These are phyloP conservation scores for Pinus albicaulis DNA, from an alignment of 75 land plant genomes.

Conservation along the genomic window DNA sequence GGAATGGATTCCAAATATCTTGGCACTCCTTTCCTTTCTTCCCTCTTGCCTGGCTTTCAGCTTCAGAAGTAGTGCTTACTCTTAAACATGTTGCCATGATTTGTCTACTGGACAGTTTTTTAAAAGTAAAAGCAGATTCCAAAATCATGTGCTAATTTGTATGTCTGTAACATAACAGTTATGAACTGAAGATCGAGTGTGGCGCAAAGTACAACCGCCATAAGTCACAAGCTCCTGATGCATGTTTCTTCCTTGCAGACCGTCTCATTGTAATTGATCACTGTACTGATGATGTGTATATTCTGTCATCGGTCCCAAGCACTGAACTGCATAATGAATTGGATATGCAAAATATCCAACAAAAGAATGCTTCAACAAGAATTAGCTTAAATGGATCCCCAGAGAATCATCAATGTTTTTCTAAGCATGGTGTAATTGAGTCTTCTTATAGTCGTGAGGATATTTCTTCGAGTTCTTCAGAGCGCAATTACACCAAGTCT, in stretches of 20 bases:
- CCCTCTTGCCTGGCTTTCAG: too few relatives aligned
- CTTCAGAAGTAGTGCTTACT: too few relatives aligned
- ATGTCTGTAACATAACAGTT: constrained; percentile 37
- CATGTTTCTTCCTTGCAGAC: constrained; percentile 93
- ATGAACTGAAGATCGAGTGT: constrained; percentile 94
- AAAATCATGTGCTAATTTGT: background rate
- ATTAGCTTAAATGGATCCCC: background rate
- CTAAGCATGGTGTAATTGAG: background rate
- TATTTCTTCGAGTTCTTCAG: background rate
- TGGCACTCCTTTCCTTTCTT: too few relatives aligned
- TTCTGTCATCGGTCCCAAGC: constrained; percentile 39
- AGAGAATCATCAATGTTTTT: background rate
- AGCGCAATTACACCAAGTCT: background rate
- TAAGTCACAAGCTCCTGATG: constrained; percentile 84
- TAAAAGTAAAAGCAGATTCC: background rate
- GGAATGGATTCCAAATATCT: too few relatives aligned
- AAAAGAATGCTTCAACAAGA: background rate
- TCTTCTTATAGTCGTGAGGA: background rate
- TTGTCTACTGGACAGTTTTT: background rate
- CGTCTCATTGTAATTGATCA: constrained; percentile 85
- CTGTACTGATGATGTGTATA: constrained; percentile 73
- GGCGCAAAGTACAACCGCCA: constrained; percentile 65
- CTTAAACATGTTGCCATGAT: background rate
- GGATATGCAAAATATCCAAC: constrained; percentile 6
- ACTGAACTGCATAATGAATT: background rate